Conservation (phyloP, 2,329 filamentous ascomycete genomes). For the Claviceps sp. region DNA sequence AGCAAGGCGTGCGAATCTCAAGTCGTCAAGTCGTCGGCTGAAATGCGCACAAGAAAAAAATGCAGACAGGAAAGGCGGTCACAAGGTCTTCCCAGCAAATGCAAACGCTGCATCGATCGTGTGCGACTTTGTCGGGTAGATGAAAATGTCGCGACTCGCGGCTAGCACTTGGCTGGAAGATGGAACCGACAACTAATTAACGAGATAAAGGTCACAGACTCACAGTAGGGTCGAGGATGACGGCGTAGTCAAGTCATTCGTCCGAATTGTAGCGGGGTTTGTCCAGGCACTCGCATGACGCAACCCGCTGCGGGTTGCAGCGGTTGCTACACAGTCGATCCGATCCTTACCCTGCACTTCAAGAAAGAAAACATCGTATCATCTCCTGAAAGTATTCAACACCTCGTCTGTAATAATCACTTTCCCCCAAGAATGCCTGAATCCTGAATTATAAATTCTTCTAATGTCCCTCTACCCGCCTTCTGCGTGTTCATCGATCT, state of each 20-base stretch:
- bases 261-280: no score
- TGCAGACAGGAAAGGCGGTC: not conserved
- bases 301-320: slow-evolving; percentile 10
- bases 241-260: not conserved
- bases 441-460: no score
- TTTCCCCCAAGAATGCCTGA: no score
- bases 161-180: not conserved
- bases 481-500: no score
- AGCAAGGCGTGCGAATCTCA: not conserved
- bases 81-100: not conserved
- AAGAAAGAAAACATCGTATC: no score
- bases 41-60: not conserved
- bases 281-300: slow-evolving; percentile 17
- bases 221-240: not conserved
- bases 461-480: no score
- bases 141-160: not conserved
- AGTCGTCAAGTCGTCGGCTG: not conserved
- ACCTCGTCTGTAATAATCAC: no score
- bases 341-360: no score
- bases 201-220: no score
- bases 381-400: no score
- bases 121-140: not conserved
- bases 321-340: no score
- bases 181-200: not conserved
- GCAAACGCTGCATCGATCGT: not conserved